phyloP scores from a whole-genome alignment of 352 stramenopile genomes.

The Phytophthora cactorum region DNA sequence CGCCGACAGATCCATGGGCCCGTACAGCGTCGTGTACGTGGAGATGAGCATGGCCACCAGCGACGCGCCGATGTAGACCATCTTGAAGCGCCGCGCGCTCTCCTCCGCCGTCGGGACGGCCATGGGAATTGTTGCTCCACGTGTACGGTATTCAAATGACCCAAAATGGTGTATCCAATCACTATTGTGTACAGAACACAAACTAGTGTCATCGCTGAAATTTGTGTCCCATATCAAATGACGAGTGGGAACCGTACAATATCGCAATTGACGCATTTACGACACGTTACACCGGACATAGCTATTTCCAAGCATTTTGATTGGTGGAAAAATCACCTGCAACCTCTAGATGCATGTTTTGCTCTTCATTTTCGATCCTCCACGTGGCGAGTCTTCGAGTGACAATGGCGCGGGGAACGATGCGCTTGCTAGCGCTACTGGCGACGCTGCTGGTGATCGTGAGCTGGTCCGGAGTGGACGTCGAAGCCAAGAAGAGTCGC shows the following conservation, averaged over 20 bases:
- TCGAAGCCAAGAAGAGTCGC: slow-evolving; percentile 53
- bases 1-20: slow-evolving; percentile 14
- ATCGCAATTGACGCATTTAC: neutral
- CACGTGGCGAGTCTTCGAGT: slow-evolving; percentile 37
- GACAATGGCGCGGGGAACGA: slow-evolving; percentile 35
- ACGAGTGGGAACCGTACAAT: neutral
- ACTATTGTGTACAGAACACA: neutral
- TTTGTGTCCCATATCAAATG: neutral
- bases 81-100: slow-evolving; percentile 29
- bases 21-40: slow-evolving; percentile 33
- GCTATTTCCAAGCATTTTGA: neutral
- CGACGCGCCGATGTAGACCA: slow-evolving; percentile 34
- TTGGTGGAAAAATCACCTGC: slow-evolving; percentile 17
- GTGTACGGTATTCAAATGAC: slow-evolving; percentile 12
- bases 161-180: slow-evolving; percentile 1
- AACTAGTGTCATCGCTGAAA: slow-evolving; percentile 8
- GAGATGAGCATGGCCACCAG: slow-evolving; percentile 37
- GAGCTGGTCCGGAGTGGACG: slow-evolving; percentile 25
- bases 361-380: slow-evolving; percentile 40
- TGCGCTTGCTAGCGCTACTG: slow-evolving; percentile 32
- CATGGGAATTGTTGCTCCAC: slow-evolving; percentile 18
- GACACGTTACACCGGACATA: slow-evolving; percentile 1
- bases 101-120: slow-evolving; percentile 26
- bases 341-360: neutral
- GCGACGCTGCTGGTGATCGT: slow-evolving; percentile 50